These are phyloP conservation scores for Coniosporium tulheliwenetii DNA, from an alignment of 2,329 filamentous ascomycete species.

Conservation along the genomic window DNA sequence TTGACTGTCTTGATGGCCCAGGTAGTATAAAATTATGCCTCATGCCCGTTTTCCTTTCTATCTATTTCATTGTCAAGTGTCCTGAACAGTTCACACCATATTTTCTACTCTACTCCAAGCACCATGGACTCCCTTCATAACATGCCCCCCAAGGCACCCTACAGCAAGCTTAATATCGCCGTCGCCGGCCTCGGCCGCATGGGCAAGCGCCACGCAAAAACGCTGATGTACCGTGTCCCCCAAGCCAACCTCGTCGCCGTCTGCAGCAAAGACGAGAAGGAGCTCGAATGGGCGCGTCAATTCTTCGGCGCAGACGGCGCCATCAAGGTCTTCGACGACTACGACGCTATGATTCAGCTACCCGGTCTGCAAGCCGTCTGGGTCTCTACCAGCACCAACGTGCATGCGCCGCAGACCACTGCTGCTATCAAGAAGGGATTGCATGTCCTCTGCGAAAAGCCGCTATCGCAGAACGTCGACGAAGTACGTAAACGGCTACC, in stretches of 20 bases:
- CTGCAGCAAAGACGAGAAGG: constrained; percentile 28
- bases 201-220: constrained; percentile 36
- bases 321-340: constrained; percentile 23
- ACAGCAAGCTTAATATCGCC: constrained; percentile 24
- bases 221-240: constrained; percentile 29
- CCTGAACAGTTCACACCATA: neutral
- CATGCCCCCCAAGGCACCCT: neutral
- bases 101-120: neutral
- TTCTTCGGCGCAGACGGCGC: neutral
- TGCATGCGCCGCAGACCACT: constrained; percentile 18
- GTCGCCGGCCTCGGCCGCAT: constrained; percentile 37
- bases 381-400: constrained; percentile 16
- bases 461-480: constrained; percentile 16
- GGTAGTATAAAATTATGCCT: neutral
- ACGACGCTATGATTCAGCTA: constrained; percentile 30
- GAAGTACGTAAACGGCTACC: constrained; percentile 9
- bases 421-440: constrained; percentile 18
- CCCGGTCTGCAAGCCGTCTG: constrained; percentile 27
- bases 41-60: neutral
- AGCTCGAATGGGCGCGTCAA: constrained; percentile 27
- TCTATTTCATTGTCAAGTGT: neutral
- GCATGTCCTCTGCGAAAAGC: constrained; percentile 24
- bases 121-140: neutral
- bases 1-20: too few relatives aligned
- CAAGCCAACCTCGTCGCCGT: constrained; percentile 34